Evolutionary conservation across 2,329 filamentous ascomycete genomes (phyloP).

Genomic region (Penicillium sp.): DNA sequence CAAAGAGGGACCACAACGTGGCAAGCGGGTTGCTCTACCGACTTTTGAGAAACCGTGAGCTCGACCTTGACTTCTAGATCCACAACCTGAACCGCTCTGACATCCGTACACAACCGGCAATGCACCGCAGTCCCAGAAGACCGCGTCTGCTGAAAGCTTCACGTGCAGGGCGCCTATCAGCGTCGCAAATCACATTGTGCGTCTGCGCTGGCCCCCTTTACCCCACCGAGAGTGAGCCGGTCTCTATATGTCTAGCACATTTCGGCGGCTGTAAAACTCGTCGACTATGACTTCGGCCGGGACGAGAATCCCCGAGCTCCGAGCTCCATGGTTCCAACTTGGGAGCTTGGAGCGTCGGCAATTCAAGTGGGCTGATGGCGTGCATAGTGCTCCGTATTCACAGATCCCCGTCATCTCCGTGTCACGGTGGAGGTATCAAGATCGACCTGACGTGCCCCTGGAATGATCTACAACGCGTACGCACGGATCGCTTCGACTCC

Average conservation of each 20-base stretch:
- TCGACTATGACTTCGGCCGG: conserved; percentile 8
- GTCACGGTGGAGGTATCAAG: neutral
- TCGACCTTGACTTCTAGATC: neutral
- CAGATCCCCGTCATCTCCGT: conserved; percentile 17
- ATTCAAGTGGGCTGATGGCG: conserved; percentile 8
- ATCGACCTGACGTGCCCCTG: conserved; percentile 23
- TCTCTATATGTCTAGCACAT: neutral
- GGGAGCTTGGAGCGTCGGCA: neutral
- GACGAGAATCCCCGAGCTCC: conserved; percentile 7
- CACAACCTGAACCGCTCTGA: neutral
- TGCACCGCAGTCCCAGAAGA: neutral
- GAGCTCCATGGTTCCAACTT: no score
- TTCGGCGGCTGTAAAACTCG: neutral
- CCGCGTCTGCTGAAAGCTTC: conserved; percentile 11
- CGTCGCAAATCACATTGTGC: conserved; percentile 13
- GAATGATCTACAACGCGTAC: conserved; percentile 21
- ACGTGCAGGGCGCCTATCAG: conserved; percentile 20
- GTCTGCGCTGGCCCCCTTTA: neutral
- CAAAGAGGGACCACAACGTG: neutral
- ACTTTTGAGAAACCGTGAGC: neutral
- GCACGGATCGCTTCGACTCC: conserved; percentile 20
- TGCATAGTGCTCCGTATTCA: conserved; percentile 8
- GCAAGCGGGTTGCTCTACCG: neutral
- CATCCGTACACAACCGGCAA: neutral
- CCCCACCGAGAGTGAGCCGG: neutral